Evolutionary conservation across 805 yeast species (phyloP).

Genomic region (Candida nemodendra): DNA sequence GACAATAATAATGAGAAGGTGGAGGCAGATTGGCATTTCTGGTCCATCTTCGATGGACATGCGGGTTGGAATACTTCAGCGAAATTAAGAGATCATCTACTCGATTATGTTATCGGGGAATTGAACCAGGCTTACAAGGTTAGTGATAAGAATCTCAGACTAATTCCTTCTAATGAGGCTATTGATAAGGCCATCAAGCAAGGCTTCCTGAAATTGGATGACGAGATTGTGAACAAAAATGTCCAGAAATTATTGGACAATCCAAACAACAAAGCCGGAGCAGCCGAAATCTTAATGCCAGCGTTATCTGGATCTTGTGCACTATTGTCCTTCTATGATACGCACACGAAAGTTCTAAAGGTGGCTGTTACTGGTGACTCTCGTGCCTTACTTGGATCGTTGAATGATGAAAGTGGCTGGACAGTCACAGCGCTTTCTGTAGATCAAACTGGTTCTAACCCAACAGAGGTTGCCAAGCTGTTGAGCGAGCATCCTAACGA

Average conservation of each 20-base stretch:
- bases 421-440: constrained; percentile 80
- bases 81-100: constrained; percentile 76
- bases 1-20: constrained; percentile 46
- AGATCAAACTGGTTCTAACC: constrained; percentile 94
- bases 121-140: constrained; percentile 64
- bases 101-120: constrained; percentile 74
- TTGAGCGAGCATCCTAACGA: constrained; percentile 90
- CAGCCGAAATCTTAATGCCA: constrained; percentile 79
- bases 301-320: constrained; percentile 97
- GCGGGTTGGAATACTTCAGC: constrained; percentile 93
- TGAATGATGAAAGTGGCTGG: constrained; percentile 68
- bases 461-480: constrained; percentile 80
- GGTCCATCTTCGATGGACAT: constrained; percentile 96
- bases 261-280: constrained; percentile 61
- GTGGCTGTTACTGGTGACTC: constrained; percentile 98
- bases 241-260: constrained; percentile 66
- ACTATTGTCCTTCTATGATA: constrained; percentile 80
- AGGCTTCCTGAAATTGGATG: constrained; percentile 82
- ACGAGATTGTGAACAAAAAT: constrained; percentile 77
- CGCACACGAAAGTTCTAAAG: constrained; percentile 64
- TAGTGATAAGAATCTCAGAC: constrained; percentile 49
- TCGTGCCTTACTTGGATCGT: constrained; percentile 81
- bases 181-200: constrained; percentile 77
- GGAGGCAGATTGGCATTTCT: constrained; percentile 82
- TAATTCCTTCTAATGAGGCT: constrained; percentile 63